Percentiles rank a stretch among this genome's conserved stretches.
phyloP scores from a whole-genome alignment of 164 flowering plant genomes.

The Kingdonia uniflora region DNA sequence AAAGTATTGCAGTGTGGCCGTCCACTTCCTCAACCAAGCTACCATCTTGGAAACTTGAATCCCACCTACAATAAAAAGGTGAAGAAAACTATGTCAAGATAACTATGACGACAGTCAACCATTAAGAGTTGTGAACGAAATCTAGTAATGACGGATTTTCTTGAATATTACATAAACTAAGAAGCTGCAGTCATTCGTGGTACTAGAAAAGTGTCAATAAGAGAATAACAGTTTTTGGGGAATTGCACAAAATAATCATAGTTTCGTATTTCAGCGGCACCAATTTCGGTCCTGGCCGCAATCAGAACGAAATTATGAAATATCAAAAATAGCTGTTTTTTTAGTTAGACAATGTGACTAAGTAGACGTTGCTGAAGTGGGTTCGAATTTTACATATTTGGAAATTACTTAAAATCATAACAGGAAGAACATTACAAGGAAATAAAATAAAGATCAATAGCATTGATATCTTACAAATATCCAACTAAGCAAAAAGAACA shows the following conservation, averaged over 20 bases:
- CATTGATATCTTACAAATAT: background rate
- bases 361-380: background rate
- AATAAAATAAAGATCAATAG: background rate
- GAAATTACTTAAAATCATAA: background rate
- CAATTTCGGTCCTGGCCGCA: no score
- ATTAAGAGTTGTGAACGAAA: no score
- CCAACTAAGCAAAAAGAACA: constrained; percentile 6
- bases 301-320: background rate
- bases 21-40: constrained; percentile 99
- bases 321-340: background rate
- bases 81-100: constrained; percentile 1
- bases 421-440: no score
- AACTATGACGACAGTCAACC: no score
- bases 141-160: no score
- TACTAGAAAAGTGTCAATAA: no score
- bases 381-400: no score
- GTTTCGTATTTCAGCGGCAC: no score
- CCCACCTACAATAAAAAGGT: constrained; percentile 66
- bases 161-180: no score
- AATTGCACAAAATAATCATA: no score
- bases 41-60: constrained; percentile 91
- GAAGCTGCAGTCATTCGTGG: background rate
- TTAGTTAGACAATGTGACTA: no score
- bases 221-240: no score
- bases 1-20: constrained; percentile 95